Percentiles rank a stretch among this genome's conserved stretches.
Conservation (phyloP, 371 early-diverging fungal genomes). For the Nematocida sp. region DNA sequence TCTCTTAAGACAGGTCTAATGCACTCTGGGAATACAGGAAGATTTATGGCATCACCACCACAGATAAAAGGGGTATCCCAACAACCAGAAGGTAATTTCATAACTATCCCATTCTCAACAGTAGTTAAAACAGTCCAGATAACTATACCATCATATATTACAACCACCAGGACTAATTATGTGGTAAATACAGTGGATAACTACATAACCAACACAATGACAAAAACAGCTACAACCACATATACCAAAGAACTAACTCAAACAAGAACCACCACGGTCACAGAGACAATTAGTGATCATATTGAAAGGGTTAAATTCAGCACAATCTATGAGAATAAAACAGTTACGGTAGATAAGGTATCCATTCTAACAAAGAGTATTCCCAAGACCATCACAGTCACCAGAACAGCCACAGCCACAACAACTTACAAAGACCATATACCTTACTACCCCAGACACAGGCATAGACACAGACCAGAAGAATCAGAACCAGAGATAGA, state of each 20-base stretch:
- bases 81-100: not conserved
- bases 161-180: slow-evolving; percentile 22
- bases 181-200: slow-evolving; percentile 45
- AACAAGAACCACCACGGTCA: not conserved
- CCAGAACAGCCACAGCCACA: not conserved
- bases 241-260: not conserved
- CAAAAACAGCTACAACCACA: slow-evolving; percentile 15
- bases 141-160: slow-evolving; percentile 25
- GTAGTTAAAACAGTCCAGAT: slow-evolving; percentile 16
- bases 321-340: slow-evolving; percentile 26
- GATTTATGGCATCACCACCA: not conserved
- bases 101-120: slow-evolving; percentile 46
- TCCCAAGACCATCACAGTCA: slow-evolving; percentile 6
- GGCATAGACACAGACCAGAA: too few relatives aligned
- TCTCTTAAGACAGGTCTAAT: not conserved
- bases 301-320: slow-evolving; percentile 38
- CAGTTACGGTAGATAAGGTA: slow-evolving; percentile 11
- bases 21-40: not conserved
- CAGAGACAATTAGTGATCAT: slow-evolving; percentile 47
- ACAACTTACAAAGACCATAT: too few relatives aligned
- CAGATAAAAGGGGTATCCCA: not conserved
- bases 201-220: slow-evolving; percentile 31
- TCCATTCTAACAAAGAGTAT: not conserved
- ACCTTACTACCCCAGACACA: too few relatives aligned
- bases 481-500: too few relatives aligned